Conservation (phyloP, 768 basidiomycete species). For the Tulasnella sp. region DNA sequence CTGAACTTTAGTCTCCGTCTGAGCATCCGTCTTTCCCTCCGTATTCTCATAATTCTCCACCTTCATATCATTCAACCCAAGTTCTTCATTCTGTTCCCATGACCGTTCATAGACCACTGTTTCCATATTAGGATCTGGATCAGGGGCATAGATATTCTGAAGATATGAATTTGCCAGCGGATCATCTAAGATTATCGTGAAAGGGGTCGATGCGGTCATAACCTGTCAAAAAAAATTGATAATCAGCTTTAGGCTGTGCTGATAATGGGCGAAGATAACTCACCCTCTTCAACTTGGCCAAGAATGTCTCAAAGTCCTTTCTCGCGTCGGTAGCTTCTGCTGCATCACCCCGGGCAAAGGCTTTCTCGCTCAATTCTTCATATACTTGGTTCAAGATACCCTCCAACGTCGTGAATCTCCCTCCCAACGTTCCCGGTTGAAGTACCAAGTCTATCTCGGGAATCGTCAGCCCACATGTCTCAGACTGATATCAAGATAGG, state of each 20-base stretch:
- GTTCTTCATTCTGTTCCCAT: constrained; percentile 85
- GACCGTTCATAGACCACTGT: constrained; percentile 72
- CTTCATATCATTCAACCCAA: constrained; percentile 83
- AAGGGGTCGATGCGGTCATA: constrained; percentile 62
- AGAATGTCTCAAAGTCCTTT: constrained; percentile 57
- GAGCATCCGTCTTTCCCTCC: too few species aligned
- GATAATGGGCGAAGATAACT: constrained; percentile 19
- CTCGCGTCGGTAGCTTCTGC: constrained; percentile 25
- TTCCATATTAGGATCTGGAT: constrained; percentile 87
- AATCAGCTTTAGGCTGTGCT: not conserved
- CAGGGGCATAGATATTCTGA: constrained; percentile 94
- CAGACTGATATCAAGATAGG: constrained; percentile 46
- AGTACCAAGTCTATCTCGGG: constrained; percentile 92
- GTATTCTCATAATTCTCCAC: constrained; percentile 62
- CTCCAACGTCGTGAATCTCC: constrained; percentile 94
- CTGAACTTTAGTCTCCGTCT: too few species aligned
- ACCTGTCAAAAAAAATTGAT: constrained; percentile 34
- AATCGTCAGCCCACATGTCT: constrained; percentile 77
- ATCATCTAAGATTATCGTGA: constrained; percentile 90
- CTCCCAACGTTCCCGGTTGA: constrained; percentile 87
- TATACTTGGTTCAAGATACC: constrained; percentile 89
- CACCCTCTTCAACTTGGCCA: constrained; percentile 62
- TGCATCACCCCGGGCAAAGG: constrained; percentile 64
- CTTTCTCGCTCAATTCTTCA: constrained; percentile 85
- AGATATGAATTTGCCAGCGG: constrained; percentile 91